phyloP scores from a whole-genome alignment of 1,139 yeast species.

The Pichia sp. region DNA sequence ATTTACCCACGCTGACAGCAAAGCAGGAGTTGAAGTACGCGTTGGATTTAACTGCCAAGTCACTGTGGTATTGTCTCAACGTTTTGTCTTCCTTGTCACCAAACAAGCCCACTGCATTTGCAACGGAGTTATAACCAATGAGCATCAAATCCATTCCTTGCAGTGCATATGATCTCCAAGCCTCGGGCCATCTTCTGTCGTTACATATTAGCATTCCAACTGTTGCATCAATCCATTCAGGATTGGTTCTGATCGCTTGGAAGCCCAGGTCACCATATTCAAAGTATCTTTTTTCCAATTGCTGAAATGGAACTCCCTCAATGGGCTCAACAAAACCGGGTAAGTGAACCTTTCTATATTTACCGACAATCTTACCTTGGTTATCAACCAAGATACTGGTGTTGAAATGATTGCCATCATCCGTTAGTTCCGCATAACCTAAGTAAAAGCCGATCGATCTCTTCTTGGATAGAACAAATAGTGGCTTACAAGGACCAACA shows the following conservation, averaged over 20 bases:
- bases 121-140: slow-evolving; percentile 30
- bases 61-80: slow-evolving; percentile 29
- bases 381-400: slow-evolving; percentile 29
- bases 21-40: slow-evolving; percentile 30
- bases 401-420: slow-evolving; percentile 31
- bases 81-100: slow-evolving; percentile 24
- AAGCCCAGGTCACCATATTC: slow-evolving; percentile 28
- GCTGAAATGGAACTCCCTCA: slow-evolving; percentile 28
- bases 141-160: slow-evolving; percentile 19
- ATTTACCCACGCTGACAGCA: slow-evolving; percentile 30
- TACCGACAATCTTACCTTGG: slow-evolving; percentile 8
- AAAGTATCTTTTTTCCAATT: slow-evolving; percentile 32
- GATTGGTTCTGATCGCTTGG: slow-evolving; percentile 24
- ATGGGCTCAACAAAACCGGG: slow-evolving; percentile 29
- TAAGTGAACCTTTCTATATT: slow-evolving; percentile 24
- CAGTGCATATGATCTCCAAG: slow-evolving; percentile 29
- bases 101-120: slow-evolving; percentile 26
- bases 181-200: slow-evolving; percentile 35
- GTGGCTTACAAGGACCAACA: slow-evolving; percentile 24
- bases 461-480: slow-evolving; percentile 29
- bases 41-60: slow-evolving; percentile 28
- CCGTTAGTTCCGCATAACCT: slow-evolving; percentile 32
- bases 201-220: slow-evolving; percentile 30
- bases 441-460: slow-evolving; percentile 28
- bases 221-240: slow-evolving; percentile 12